A percentile compares a stretch with the other conserved stretches of the same genome.
Conservation (phyloP, 176 grass and related monocot species). For the Panicum miliaceum region DNA sequence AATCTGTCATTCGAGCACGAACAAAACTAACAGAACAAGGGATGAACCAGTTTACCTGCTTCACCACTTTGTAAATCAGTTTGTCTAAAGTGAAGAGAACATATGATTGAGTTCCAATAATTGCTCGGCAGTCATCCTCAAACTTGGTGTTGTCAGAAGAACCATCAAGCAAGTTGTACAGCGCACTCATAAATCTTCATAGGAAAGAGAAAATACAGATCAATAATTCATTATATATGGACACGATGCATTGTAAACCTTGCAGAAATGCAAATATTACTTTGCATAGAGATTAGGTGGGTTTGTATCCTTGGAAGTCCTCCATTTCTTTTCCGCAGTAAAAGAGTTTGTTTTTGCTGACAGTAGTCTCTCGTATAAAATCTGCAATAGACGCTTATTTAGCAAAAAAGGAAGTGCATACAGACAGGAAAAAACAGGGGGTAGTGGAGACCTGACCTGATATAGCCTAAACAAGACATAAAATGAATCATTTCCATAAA, state of each 20-base stretch:
- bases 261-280: constrained; percentile 53
- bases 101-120: constrained; percentile 98
- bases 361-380: constrained; percentile 89
- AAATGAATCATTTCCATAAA: constrained; percentile 98
- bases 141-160: constrained; percentile 98
- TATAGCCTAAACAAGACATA: constrained; percentile 93
- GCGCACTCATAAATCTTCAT: constrained; percentile 83
- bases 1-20: constrained; percentile 27
- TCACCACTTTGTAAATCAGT: constrained; percentile 97
- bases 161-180: constrained; percentile 95
- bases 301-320: constrained; percentile 89
- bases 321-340: constrained; percentile 96
- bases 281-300: constrained; percentile 92
- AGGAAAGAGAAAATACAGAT: constrained; percentile 22
- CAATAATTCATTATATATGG: constrained; percentile 3
- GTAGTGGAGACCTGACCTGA: constrained; percentile 62
- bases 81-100: constrained; percentile 98
- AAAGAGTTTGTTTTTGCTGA: constrained; percentile 92
- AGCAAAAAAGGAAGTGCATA: constrained; percentile 15
- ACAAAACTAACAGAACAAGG: not conserved
- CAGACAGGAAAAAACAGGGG: not conserved
- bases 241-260: constrained; percentile 8
- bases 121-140: constrained; percentile 96
- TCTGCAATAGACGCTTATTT: constrained; percentile 58
- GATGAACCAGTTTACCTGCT: constrained; percentile 66